Evolutionary conservation across 139 green algal genomes (phyloP).

Genomic region (Asterochloris erici): DNA sequence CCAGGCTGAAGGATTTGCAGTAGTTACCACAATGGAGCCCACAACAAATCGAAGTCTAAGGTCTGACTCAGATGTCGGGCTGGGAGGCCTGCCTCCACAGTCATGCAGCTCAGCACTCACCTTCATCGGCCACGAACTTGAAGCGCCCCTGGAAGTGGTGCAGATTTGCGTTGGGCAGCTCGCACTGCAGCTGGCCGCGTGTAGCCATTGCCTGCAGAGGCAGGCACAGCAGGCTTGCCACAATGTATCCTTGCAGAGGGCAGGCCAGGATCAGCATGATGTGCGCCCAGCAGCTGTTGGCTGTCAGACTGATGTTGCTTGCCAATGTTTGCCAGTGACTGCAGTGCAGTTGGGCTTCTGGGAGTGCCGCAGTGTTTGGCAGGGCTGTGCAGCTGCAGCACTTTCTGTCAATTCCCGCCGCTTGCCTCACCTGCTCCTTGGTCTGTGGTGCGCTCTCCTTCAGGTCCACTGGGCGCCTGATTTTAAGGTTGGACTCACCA

Average conservation of each 20-base stretch:
- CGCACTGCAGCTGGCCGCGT: slow-evolving; percentile 57
- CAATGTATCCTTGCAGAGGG: background rate
- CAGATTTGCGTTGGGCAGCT: slow-evolving; percentile 82
- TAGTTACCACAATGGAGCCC: too few relatives aligned
- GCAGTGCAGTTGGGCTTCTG: background rate
- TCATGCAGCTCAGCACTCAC: too few relatives aligned
- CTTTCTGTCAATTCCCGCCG: too few relatives aligned
- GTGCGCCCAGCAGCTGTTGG: background rate
- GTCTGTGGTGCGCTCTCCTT: slow-evolving; percentile 13
- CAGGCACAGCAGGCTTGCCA: background rate
- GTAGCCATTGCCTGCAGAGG: slow-evolving; percentile 24
- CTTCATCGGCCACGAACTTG: slow-evolving; percentile 6
- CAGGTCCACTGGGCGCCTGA: slow-evolving; percentile 55
- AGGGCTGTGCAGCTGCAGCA: too few relatives aligned
- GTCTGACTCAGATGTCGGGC: too few relatives aligned
- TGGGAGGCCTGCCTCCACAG: too few relatives aligned
- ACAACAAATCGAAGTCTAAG: too few relatives aligned
- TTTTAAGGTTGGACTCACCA: slow-evolving; percentile 94
- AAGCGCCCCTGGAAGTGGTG: slow-evolving; percentile 75
- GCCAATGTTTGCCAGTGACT: background rate
- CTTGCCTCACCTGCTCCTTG: background rate
- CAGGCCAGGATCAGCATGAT: background rate
- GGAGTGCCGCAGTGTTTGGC: background rate
- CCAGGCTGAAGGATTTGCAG: too few relatives aligned
- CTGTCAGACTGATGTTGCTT: slow-evolving; percentile 6